These are phyloP conservation scores for Stentor coeruleus DNA, from an alignment of 73 alveolate genomes.

Conservation along the genomic window DNA sequence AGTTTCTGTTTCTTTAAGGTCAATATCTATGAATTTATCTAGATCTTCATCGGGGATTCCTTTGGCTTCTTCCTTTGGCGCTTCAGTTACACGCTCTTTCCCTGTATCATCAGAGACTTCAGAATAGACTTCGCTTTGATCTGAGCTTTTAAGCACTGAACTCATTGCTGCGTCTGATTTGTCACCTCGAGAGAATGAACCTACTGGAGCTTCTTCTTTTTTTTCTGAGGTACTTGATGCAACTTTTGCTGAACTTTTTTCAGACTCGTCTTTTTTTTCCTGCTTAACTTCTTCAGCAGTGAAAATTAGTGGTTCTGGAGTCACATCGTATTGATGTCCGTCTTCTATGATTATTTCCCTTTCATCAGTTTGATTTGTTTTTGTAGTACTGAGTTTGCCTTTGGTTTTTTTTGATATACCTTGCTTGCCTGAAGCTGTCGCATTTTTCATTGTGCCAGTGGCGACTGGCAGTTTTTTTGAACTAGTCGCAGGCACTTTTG, in stretches of 20 bases:
- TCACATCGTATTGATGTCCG: conserved; percentile 20
- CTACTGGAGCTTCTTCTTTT: not conserved
- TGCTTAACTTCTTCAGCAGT: conserved; percentile 61
- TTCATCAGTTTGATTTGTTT: conserved; percentile 2
- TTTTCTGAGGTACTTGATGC: conserved; percentile 13
- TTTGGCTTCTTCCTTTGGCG: conserved; percentile 14
- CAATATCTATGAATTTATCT: conserved; percentile 62
- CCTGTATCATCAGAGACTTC: conserved; percentile 26
- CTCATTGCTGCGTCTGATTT: conserved; percentile 41
- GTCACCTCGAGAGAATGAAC: not conserved
- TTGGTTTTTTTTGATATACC: not conserved
- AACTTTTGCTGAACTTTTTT: not conserved
- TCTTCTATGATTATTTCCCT: not conserved
- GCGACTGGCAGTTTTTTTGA: not conserved
- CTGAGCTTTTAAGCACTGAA: not conserved
- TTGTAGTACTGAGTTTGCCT: conserved; percentile 10
- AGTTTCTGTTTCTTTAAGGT: conserved; percentile 73
- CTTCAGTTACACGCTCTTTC: conserved; percentile 16
- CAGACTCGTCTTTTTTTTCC: conserved; percentile 47
- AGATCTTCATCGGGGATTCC: conserved; percentile 47
- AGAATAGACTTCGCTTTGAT: conserved; percentile 18
- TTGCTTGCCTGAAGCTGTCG: conserved; percentile 2
- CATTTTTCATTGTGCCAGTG: not conserved
- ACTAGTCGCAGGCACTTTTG: not conserved
- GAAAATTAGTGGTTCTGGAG: conserved; percentile 40